Conservation (phyloP, 208 protist genomes). For the Trichomonas gallinae region DNA sequence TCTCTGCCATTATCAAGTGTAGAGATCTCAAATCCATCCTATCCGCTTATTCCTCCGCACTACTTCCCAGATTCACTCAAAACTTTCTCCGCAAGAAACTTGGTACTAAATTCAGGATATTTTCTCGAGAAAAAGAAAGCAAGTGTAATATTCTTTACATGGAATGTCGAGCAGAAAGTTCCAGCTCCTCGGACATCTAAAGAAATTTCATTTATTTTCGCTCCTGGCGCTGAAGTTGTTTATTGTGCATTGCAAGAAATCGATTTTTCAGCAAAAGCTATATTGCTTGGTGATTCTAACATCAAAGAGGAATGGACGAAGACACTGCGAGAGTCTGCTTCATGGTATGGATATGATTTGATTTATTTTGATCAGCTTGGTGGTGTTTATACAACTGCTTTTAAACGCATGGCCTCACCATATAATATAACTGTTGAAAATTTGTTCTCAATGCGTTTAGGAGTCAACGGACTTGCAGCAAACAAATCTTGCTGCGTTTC, state of each 20-base stretch:
- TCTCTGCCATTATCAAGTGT: not conserved
- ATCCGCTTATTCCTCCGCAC: not conserved
- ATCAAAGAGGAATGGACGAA: not conserved
- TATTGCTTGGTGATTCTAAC: not conserved
- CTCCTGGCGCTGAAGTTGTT: not conserved
- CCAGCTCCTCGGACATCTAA: not conserved
- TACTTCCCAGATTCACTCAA: not conserved
- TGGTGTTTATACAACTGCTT: not conserved
- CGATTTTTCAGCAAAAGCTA: not conserved
- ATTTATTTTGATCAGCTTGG: not conserved
- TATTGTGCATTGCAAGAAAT: not conserved
- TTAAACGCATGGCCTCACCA: too few species aligned
- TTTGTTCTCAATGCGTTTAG: not conserved
- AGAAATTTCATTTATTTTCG: not conserved
- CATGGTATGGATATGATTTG: not conserved
- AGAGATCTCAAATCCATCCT: not conserved
- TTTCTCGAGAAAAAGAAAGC: not conserved
- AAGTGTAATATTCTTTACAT: not conserved
- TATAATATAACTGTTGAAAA: not conserved
- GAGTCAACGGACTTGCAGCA: not conserved
- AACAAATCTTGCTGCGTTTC: not conserved
- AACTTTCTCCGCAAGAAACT: not conserved
- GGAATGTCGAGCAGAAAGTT: not conserved
- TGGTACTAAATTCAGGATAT: not conserved
- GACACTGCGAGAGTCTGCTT: not conserved